Percentiles rank a stretch among this genome's conserved stretches.
These are phyloP conservation scores for Aschersonia sp. DNA, from an alignment of 2,329 filamentous ascomycete genomes.

Conservation along the genomic window DNA sequence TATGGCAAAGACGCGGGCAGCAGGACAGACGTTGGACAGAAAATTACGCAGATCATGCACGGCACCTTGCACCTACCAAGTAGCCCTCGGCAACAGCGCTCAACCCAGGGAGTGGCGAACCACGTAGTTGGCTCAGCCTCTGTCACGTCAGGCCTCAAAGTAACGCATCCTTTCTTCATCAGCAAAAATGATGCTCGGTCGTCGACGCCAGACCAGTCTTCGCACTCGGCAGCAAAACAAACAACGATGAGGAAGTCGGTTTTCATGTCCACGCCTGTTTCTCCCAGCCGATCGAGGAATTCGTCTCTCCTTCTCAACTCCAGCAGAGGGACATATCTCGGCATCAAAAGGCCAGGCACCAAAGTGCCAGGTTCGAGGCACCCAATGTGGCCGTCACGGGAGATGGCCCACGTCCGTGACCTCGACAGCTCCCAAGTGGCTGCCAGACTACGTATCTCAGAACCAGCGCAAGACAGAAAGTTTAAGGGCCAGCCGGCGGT, in stretches of 20 bases:
- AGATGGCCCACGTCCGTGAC: conserved; percentile 49
- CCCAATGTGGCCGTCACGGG: conserved; percentile 58
- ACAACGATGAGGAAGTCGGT: conserved; percentile 21
- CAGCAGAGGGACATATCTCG: conserved; percentile 22
- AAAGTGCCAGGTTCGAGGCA: conserved; percentile 53
- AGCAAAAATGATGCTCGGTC: conserved; percentile 16
- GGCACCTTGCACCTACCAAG: conserved; percentile 13
- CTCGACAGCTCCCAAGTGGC: conserved; percentile 2
- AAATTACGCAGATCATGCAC: conserved; percentile 48
- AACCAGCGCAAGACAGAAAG: conserved; percentile 20
- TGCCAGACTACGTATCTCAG: background rate
- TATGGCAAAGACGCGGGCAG: conserved; percentile 39
- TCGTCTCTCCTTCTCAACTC: conserved; percentile 14
- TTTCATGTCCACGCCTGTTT: conserved; percentile 39
- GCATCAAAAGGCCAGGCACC: conserved; percentile 26
- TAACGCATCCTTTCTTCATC: conserved; percentile 28
- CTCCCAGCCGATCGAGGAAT: conserved; percentile 27
- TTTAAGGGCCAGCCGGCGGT: conserved; percentile 33
- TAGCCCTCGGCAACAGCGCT: conserved; percentile 6
- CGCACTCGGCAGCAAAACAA: conserved; percentile 9
- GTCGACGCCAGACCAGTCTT: conserved; percentile 9
- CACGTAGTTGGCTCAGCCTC: conserved; percentile 4
- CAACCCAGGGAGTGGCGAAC: background rate
- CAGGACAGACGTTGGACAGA: conserved; percentile 35
- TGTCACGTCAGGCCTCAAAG: conserved; percentile 12